These are phyloP conservation scores for Verticillium longisporum DNA, from an alignment of 2,329 filamentous ascomycete genomes.

Conservation along the genomic window DNA sequence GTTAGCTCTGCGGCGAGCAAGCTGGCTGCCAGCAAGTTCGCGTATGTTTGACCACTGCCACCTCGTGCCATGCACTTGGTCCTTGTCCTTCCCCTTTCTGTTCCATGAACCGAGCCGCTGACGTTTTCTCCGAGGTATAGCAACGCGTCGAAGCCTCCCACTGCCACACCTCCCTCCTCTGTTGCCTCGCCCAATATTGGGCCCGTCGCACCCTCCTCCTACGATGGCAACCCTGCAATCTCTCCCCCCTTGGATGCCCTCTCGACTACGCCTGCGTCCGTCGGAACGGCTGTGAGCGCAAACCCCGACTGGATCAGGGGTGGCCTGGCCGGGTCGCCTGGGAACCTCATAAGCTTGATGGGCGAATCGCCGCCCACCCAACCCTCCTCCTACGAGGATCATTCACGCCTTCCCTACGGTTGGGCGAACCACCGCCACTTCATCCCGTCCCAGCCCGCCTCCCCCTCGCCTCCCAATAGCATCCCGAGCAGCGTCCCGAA, in stretches of 20 bases:
- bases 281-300: slow-evolving; percentile 39
- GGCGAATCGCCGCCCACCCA: slow-evolving; percentile 47
- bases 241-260: slow-evolving; percentile 43
- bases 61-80: neutral
- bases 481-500: slow-evolving; percentile 10
- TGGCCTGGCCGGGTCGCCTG: slow-evolving; percentile 43
- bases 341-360: slow-evolving; percentile 43
- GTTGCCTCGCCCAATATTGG: slow-evolving; percentile 40
- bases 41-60: slow-evolving; percentile 28
- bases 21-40: slow-evolving; percentile 44
- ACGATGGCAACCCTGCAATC: slow-evolving; percentile 34
- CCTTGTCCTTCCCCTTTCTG: neutral
- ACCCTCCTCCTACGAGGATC: slow-evolving; percentile 45
- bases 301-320: slow-evolving; percentile 37
- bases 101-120: neutral
- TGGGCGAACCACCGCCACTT: slow-evolving; percentile 39
- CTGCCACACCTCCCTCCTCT: slow-evolving; percentile 28
- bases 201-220: slow-evolving; percentile 25
- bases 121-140: slow-evolving; percentile 18
- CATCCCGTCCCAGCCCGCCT: slow-evolving; percentile 33
- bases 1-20: slow-evolving; percentile 47
- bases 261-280: slow-evolving; percentile 40
- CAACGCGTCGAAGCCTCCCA: slow-evolving; percentile 22
- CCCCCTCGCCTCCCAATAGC: slow-evolving; percentile 26
- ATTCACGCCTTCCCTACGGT: slow-evolving; percentile 33